Conservation (phyloP, 345 rosid genomes). For the Arabidopsis arenosa region DNA sequence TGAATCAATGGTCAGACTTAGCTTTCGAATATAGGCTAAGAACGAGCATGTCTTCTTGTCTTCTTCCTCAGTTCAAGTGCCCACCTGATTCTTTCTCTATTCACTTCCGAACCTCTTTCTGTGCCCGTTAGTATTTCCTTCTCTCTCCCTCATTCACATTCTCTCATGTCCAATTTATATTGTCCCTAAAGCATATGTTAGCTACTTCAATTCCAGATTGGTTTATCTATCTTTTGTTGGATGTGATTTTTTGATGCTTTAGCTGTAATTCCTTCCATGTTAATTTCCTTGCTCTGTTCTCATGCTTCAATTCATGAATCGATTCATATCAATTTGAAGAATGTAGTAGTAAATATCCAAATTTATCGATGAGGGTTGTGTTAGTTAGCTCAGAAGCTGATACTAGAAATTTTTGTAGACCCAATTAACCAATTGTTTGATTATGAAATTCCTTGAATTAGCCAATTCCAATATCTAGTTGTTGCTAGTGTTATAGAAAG, state of each 20-base stretch:
- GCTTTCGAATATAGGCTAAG: constrained; percentile 37
- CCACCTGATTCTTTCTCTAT: constrained; percentile 74
- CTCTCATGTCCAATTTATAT: not conserved
- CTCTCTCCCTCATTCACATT: constrained; percentile 2
- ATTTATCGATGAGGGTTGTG: not conserved
- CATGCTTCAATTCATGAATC: not conserved
- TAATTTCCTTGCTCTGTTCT: constrained; percentile 15
- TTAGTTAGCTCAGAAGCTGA: constrained; percentile 1
- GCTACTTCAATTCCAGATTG: not conserved
- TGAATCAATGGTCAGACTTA: constrained; percentile 43
- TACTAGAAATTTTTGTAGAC: not conserved
- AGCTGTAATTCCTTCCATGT: not conserved
- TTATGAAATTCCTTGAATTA: constrained; percentile 7
- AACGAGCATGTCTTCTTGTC: constrained; percentile 61
- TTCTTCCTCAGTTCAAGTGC: constrained; percentile 92
- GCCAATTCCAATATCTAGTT: not conserved
- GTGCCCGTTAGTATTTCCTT: constrained; percentile 41
- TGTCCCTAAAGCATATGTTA: no score
- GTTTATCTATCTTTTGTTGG: constrained; percentile 13
- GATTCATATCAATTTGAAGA: not conserved
- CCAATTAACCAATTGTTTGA: not conserved
- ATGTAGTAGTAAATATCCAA: not conserved
- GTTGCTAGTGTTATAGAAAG: not conserved
- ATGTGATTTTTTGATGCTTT: constrained; percentile 1
- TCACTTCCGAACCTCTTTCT: constrained; percentile 60